phyloP scores from a whole-genome alignment of 2,329 filamentous ascomycete genomes.

The Trichoderma harzianum region DNA sequence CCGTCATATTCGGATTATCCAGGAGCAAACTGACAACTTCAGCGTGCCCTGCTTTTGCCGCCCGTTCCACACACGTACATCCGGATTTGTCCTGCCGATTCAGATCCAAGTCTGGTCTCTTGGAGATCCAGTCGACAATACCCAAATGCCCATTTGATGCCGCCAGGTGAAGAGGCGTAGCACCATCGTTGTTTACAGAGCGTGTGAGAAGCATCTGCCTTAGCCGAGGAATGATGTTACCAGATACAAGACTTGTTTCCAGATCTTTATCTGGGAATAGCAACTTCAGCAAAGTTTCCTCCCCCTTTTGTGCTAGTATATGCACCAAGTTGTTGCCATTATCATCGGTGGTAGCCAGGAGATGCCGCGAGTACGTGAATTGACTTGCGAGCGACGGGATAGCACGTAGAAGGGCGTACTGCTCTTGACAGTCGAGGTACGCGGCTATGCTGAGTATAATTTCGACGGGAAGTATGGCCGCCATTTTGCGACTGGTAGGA shows the following conservation, averaged over 20 bases:
- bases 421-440: not conserved
- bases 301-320: not conserved
- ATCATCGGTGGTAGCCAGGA: not conserved
- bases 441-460: not conserved
- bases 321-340: slow-evolving; percentile 8
- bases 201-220: slow-evolving; percentile 3
- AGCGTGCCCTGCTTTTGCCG: not conserved
- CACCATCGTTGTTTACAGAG: not conserved
- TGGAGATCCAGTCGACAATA: not conserved
- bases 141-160: not conserved
- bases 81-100: not conserved
- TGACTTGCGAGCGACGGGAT: not conserved
- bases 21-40: slow-evolving; percentile 1
- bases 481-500: not conserved
- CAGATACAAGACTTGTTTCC: not conserved
- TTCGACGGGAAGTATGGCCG: not conserved
- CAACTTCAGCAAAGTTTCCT: not conserved
- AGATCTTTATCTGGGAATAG: not conserved
- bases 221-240: not conserved
- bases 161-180: slow-evolving; percentile 1
- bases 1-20: not conserved
- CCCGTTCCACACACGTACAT: not conserved
- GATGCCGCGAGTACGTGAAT: not conserved
- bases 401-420: not conserved
- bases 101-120: not conserved